phyloP scores from a whole-genome alignment of 352 stramenopile species.

The Globisporangium yorkense region DNA sequence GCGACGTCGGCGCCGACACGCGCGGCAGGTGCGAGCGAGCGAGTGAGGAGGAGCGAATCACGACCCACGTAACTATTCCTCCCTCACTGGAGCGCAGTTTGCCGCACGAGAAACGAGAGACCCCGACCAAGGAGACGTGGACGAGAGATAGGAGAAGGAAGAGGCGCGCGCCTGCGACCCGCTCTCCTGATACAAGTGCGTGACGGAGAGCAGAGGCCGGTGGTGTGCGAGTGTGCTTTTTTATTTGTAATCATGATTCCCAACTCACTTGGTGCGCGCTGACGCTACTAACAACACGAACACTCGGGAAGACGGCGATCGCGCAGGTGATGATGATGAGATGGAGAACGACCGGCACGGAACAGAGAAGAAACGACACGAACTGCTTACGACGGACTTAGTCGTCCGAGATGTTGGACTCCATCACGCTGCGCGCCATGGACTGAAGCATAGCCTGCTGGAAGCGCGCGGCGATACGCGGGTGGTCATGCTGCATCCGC shows the following conservation, averaged over 20 bases:
- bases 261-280: background rate
- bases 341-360: too few species aligned
- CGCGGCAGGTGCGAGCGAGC: background rate
- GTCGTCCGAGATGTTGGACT: slow-evolving; percentile 80
- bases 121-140: background rate
- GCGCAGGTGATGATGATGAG: background rate
- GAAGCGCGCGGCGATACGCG: slow-evolving; percentile 64
- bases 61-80: too few species aligned
- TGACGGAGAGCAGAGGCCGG: slow-evolving; percentile 14
- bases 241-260: slow-evolving; percentile 32
- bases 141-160: background rate
- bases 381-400: slow-evolving; percentile 15
- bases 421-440: slow-evolving; percentile 80
- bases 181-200: slow-evolving; percentile 23
- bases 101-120: background rate
- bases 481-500: slow-evolving; percentile 63
- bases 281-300: too few species aligned
- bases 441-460: slow-evolving; percentile 82
- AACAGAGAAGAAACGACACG: too few species aligned
- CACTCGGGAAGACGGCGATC: background rate
- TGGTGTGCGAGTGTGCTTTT: slow-evolving; percentile 16
- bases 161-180: slow-evolving; percentile 2
- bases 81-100: background rate
- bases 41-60: background rate
- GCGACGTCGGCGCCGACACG: background rate